Evolutionary conservation across 164 flowering plant genomes (phyloP).

Genomic region (Sextonia rubra): DNA sequence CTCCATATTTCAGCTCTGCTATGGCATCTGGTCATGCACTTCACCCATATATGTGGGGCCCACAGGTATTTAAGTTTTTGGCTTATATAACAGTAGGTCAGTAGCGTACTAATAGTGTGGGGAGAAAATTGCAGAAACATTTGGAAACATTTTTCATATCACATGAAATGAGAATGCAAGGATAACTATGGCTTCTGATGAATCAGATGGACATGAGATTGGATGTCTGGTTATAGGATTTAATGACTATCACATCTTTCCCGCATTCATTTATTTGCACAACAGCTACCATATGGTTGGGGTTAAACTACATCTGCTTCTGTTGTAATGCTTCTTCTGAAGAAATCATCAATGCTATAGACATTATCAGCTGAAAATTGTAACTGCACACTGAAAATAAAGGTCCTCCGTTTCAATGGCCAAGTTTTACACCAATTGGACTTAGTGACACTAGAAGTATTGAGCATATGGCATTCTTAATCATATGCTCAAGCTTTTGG

Average conservation of each 20-base stretch:
- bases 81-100: background rate
- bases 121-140: background rate
- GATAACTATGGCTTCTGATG: background rate
- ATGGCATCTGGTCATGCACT: constrained; percentile 76
- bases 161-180: background rate
- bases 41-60: constrained; percentile 85
- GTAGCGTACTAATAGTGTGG: background rate
- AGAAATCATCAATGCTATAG: background rate
- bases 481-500: too few species aligned
- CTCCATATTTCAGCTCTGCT: constrained; percentile 53
- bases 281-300: too few species aligned
- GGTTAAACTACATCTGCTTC: too few species aligned
- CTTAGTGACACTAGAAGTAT: too few species aligned
- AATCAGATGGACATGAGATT: background rate
- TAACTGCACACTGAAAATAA: too few species aligned
- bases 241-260: background rate
- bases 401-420: too few species aligned
- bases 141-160: too few species aligned
- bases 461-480: too few species aligned
- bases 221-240: background rate
- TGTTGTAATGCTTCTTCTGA: background rate
- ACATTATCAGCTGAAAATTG: background rate
- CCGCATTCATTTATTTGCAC: too few species aligned
- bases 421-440: background rate
- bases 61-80: constrained; percentile 56